A percentile compares a stretch with the other conserved stretches of the same genome.
These are phyloP conservation scores for Trichoderma reesei DNA, from an alignment of 495 filamentous ascomycete genomes.

Conservation along the genomic window DNA sequence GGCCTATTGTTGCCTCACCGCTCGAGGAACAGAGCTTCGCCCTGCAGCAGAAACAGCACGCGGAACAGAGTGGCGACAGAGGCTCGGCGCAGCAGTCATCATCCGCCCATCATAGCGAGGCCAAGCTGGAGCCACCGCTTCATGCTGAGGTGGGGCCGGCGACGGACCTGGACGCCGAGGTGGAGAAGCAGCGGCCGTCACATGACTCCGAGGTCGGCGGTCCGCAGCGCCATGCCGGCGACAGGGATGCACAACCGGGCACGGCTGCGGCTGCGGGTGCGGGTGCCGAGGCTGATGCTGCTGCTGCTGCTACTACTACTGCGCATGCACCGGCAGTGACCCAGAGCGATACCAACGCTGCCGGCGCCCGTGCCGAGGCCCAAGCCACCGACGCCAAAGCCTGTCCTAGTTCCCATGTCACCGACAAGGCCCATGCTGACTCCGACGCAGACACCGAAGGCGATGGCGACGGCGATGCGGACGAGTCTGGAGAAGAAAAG, in stretches of 20 bases:
- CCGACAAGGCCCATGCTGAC: neutral
- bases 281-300: constrained; percentile 52
- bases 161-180: neutral
- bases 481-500: constrained; percentile 84
- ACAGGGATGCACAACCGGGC: constrained; percentile 74
- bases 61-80: neutral
- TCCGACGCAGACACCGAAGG: constrained; percentile 24
- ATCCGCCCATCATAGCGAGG: constrained; percentile 19
- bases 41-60: neutral
- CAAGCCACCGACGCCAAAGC: neutral
- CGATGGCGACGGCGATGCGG: constrained; percentile 50
- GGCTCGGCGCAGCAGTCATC: neutral
- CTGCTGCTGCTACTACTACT: too few relatives aligned
- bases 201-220: constrained; percentile 28
- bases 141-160: neutral
- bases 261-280: constrained; percentile 96
- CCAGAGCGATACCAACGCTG: too few relatives aligned
- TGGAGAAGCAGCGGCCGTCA: constrained; percentile 4
- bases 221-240: constrained; percentile 56
- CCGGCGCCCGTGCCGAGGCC: neutral
- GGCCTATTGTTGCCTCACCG: neutral
- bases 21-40: neutral
- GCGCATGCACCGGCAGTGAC: too few relatives aligned
- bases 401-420: neutral
- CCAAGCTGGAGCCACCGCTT: neutral